Evolutionary conservation across 2,329 filamentous ascomycete genomes (phyloP), one percentile per base, ranked within the genome.

Genomic region (Ophiostoma himal-ulmi): DNA sequence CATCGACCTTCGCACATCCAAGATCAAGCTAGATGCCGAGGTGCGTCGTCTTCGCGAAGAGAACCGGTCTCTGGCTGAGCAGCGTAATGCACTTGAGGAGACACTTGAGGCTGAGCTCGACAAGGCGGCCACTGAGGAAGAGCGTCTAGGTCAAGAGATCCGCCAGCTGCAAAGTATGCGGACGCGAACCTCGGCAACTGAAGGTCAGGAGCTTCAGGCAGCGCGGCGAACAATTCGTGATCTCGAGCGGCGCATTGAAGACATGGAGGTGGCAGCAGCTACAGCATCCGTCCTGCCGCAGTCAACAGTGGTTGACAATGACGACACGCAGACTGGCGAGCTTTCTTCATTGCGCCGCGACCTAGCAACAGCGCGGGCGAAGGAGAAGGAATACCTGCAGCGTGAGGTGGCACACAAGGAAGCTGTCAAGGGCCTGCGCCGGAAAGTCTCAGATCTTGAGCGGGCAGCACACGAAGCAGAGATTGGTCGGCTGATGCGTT

Each of bases 41-140:
- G 81, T 91, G 20, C 86, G 87, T 60, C 83, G 88, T 14, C 80
- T 91, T 20, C 86, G 83, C 68, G 87, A 90, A 10, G 89, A 92
- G 76, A 89, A 88, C 75, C 83, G 82, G 70, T 77, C 81, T 1
- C 79, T 91, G 52, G 72, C 81, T 14, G 84, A 88, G 71, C 84
- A 88, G 72, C 86, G 86, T 41, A 81, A 85, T 57, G 80, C 83
- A 1, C 79, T 91, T 3, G 89, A 92, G 76, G 83, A 82, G 73
- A 86, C 89, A 39, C 82, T 92, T 1, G 86, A 90, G 70, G 81
- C 85, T 14, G 89, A 92, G 76, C 85, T 90, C 69, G 86, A 89
- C 73, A 86, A 88, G 77, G 88, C 89, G 3, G 84, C 84, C 2
- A 81, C 82, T n/a, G 89, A 91, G 76, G 89, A 92, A 74, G 84